phyloP scores from a whole-genome alignment of 2,329 filamentous ascomycete genomes.

The Cordyceps cicadae region DNA sequence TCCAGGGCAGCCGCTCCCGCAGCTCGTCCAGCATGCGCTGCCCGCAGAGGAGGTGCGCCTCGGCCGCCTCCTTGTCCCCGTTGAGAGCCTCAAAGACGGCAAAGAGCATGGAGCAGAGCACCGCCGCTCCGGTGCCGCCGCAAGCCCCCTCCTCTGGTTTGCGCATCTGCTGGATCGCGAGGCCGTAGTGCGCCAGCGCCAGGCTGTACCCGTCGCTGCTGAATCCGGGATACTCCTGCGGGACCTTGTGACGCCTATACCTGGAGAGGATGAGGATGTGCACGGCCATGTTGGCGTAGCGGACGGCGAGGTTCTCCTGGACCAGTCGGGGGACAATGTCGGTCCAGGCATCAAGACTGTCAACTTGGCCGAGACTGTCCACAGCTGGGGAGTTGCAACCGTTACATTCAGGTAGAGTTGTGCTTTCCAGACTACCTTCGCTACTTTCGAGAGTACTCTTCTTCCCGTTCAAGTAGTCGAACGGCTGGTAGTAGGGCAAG shows the following conservation, averaged over 20 bases:
- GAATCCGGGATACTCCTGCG: constrained; percentile 7
- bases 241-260: constrained; percentile 8
- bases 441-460: neutral
- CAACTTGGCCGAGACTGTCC: neutral
- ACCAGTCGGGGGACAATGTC: constrained; percentile 27
- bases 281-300: constrained; percentile 29
- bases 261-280: constrained; percentile 26
- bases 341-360: constrained; percentile 29
- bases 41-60: constrained; percentile 29
- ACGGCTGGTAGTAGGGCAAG: neutral
- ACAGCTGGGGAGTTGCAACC: no score
- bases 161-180: constrained; percentile 23
- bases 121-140: constrained; percentile 20
- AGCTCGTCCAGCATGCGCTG: constrained; percentile 30
- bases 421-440: neutral
- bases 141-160: constrained; percentile 12
- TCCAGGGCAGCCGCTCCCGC: constrained; percentile 7
- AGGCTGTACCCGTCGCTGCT: constrained; percentile 21
- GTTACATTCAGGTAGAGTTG: neutral
- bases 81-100: constrained; percentile 30
- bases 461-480: neutral
- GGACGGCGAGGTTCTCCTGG: constrained; percentile 25
- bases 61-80: constrained; percentile 26
- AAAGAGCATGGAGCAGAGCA: constrained; percentile 30
- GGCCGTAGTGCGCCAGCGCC: constrained; percentile 27